Percentiles rank a stretch among this genome's conserved stretches.
phyloP scores from a whole-genome alignment of 768 basidiomycete genomes.

The Gloeophyllum trabeum region DNA sequence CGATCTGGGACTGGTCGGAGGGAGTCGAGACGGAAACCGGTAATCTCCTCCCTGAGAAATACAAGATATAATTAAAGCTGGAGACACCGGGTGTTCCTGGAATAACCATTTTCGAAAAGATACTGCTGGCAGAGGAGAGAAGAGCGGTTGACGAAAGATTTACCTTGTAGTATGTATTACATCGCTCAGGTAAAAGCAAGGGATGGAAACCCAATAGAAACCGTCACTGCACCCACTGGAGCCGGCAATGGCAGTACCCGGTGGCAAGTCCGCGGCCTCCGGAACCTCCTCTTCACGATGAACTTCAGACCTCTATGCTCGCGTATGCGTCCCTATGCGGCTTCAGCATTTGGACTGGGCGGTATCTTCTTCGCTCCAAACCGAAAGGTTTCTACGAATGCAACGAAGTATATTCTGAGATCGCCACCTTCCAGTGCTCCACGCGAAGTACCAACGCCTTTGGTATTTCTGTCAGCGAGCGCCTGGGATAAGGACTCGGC shows the following conservation, averaged over 20 bases:
- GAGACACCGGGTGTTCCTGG: too few relatives aligned
- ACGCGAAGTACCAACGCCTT: slow-evolving; percentile 38
- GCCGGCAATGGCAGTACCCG: too few relatives aligned
- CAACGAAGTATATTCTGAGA: slow-evolving; percentile 23
- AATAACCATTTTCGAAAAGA: too few relatives aligned
- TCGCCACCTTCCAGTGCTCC: slow-evolving; percentile 28
- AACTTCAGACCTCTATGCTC: too few relatives aligned
- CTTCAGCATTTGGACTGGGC: neutral
- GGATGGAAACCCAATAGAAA: too few relatives aligned
- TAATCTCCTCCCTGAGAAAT: slow-evolving; percentile 8
- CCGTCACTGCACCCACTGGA: too few relatives aligned
- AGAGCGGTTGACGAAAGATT: too few relatives aligned
- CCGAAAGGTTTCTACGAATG: neutral
- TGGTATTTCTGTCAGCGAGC: slow-evolving; percentile 40
- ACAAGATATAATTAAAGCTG: slow-evolving; percentile 2
- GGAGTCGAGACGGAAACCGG: neutral
- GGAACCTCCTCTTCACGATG: too few relatives aligned
- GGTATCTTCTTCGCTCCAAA: neutral
- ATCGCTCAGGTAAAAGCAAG: too few relatives aligned
- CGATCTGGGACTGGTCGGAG: slow-evolving; percentile 7
- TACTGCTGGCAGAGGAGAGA: too few relatives aligned
- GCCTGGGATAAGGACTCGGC: slow-evolving; percentile 29
- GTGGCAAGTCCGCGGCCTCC: too few relatives aligned
- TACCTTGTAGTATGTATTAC: too few relatives aligned
- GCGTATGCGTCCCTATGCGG: slow-evolving; percentile 17